Conservation (phyloP, 768 basidiomycete species). For the Hericium alpestre region DNA sequence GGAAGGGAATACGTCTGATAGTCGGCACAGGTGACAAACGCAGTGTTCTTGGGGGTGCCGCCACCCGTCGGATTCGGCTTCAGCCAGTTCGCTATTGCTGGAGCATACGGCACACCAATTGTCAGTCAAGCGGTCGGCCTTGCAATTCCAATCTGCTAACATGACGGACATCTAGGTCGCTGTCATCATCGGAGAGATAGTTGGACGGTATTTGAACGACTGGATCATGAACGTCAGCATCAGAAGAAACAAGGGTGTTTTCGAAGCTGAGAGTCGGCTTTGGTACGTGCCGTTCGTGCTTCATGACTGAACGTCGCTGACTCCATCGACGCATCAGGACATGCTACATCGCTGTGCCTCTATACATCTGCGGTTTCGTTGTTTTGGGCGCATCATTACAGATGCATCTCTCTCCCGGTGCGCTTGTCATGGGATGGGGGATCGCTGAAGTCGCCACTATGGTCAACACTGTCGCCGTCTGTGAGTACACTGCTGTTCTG, state of each 20-base stretch:
- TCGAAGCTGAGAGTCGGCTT: constrained; percentile 45
- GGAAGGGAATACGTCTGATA: not conserved
- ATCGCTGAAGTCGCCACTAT: constrained; percentile 46
- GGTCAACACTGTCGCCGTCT: constrained; percentile 54
- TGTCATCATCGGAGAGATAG: constrained; percentile 39
- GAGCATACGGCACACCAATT: constrained; percentile 45
- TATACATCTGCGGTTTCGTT: constrained; percentile 56
- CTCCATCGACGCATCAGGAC: constrained; percentile 28
- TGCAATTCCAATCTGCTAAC: not conserved
- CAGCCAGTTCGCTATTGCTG: constrained; percentile 38
- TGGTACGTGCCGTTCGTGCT: constrained; percentile 28
- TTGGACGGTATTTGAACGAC: constrained; percentile 43
- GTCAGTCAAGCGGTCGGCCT: constrained; percentile 20
- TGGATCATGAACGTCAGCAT: constrained; percentile 33
- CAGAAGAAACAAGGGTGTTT: constrained; percentile 38
- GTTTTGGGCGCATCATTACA: constrained; percentile 45
- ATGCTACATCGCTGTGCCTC: constrained; percentile 45
- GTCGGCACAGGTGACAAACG: constrained; percentile 45
- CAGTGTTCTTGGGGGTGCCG: constrained; percentile 50
- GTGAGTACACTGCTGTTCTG: constrained; percentile 24
- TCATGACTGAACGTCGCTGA: not conserved
- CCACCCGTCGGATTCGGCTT: constrained; percentile 45
- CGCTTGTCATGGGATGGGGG: constrained; percentile 59
- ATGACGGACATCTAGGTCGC: constrained; percentile 25
- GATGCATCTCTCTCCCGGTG: constrained; percentile 40